Evolutionary conservation across 73 alveolate genomes (phyloP).

Genomic region (Breviolum minutum): DNA sequence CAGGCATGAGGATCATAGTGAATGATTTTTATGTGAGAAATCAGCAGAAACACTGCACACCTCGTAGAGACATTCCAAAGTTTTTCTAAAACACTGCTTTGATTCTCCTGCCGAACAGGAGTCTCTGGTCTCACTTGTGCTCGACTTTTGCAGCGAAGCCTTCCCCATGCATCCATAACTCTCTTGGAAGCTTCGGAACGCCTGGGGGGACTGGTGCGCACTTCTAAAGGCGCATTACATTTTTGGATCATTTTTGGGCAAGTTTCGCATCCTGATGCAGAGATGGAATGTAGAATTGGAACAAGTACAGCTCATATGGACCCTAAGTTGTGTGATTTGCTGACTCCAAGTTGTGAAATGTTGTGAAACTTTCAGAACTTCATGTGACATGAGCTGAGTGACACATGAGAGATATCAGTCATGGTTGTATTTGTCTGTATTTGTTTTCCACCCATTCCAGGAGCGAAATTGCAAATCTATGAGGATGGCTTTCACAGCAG

Average conservation of each 20-base stretch:
- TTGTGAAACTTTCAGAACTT: no score
- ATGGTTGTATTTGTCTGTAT: background rate
- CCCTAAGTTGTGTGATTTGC: background rate
- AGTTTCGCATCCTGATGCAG: no score
- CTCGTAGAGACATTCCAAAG: background rate
- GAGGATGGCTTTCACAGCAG: slow-evolving; percentile 92
- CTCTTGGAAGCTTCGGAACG: slow-evolving; percentile 32
- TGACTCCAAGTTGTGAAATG: no score
- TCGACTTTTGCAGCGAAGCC: slow-evolving; percentile 67
- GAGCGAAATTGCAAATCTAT: slow-evolving; percentile 44
- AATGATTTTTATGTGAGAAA: no score
- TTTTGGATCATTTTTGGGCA: no score
- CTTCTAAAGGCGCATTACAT: slow-evolving; percentile 10
- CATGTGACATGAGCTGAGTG: background rate
- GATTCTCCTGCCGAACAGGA: slow-evolving; percentile 13
- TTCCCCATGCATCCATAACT: slow-evolving; percentile 57
- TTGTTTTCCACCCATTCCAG: background rate
- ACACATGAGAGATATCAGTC: no score
- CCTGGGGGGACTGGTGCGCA: slow-evolving; percentile 33
- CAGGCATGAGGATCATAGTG: no score
- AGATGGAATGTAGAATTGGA: background rate
- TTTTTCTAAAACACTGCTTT: background rate
- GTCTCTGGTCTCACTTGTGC: slow-evolving; percentile 64
- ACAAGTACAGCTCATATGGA: background rate
- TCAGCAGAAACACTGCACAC: no score